phyloP scores from a whole-genome alignment of 179 eudicot genomes.

The Sideroxylon spinosum region DNA sequence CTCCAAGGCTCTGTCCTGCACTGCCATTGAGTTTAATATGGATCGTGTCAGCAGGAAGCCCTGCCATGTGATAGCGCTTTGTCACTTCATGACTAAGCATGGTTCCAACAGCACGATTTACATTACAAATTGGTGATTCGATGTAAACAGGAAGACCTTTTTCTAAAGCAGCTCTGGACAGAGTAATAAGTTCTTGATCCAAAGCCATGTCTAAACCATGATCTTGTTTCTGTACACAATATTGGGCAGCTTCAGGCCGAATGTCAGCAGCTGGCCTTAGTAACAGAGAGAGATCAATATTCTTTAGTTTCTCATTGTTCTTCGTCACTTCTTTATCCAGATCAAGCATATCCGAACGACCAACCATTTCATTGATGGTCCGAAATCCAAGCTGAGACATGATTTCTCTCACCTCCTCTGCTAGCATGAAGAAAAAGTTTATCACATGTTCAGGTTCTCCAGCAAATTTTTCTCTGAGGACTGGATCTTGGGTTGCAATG shows the following conservation, averaged over 20 bases:
- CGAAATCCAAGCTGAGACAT: slow-evolving; percentile 93
- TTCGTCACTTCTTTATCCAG: slow-evolving; percentile 62
- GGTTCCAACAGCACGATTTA: slow-evolving; percentile 92
- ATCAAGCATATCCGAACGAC: slow-evolving; percentile 96
- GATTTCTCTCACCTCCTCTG: slow-evolving; percentile 94
- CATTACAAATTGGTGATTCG: slow-evolving; percentile 72
- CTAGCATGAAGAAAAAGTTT: slow-evolving; percentile 96
- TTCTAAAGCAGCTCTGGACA: slow-evolving; percentile 68
- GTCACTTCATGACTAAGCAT: slow-evolving; percentile 99
- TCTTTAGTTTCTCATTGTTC: slow-evolving; percentile 80
- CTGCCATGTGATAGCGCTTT: slow-evolving; percentile 62
- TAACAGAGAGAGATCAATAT: slow-evolving; percentile 85
- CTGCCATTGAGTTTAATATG: slow-evolving; percentile 87
- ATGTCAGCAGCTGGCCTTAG: slow-evolving; percentile 90
- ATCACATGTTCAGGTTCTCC: slow-evolving; percentile 99
- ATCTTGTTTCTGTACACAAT: slow-evolving; percentile 87
- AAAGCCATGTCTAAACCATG: slow-evolving; percentile 95
- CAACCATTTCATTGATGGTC: slow-evolving; percentile 83
- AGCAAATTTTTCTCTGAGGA: slow-evolving; percentile 89
- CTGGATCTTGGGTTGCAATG: slow-evolving; percentile 98
- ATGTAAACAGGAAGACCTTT: slow-evolving; percentile 82
- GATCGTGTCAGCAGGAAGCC: slow-evolving; percentile 81
- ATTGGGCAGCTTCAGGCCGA: slow-evolving; percentile 89
- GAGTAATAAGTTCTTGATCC: slow-evolving; percentile 57
- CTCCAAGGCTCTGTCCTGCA: slow-evolving; percentile 98